Evolutionary conservation across 2,329 filamentous ascomycete genomes (phyloP).

Genomic region (Curvularia lunata): DNA sequence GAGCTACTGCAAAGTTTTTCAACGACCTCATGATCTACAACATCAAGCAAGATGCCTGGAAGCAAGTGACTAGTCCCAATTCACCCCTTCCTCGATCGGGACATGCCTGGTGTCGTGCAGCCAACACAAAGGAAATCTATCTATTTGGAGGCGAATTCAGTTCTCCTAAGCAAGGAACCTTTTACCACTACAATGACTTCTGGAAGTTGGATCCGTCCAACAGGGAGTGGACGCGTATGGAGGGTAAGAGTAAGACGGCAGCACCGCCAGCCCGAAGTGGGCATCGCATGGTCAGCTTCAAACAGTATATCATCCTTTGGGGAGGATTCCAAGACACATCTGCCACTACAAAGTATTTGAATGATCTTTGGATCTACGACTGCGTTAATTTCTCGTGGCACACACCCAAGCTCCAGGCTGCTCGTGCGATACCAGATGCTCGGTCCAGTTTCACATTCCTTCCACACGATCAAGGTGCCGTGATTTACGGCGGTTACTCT

Average conservation of each 20-base stretch:
- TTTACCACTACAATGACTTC: constrained; percentile 99
- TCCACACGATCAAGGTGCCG: constrained; percentile 87
- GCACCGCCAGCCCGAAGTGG: constrained; percentile 85
- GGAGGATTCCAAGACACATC: constrained; percentile 98
- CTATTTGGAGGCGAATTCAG: constrained; percentile 97
- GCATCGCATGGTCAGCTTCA: constrained; percentile 95
- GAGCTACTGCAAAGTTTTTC: constrained; percentile 76
- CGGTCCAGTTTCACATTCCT: constrained; percentile 91
- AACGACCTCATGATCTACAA: constrained; percentile 73
- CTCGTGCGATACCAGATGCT: constrained; percentile 85
- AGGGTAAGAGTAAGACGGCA: constrained; percentile 79
- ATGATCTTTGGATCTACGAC: constrained; percentile 95
- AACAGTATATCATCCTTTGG: constrained; percentile 94
- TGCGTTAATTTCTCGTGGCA: constrained; percentile 86
- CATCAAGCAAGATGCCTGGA: constrained; percentile 88
- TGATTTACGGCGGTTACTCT: constrained; percentile 92
- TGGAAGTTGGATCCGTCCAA: constrained; percentile 86
- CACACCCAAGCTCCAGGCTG: constrained; percentile 74
- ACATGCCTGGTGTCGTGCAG: constrained; percentile 92
- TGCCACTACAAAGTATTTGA: constrained; percentile 90
- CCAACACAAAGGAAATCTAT: constrained; percentile 84
- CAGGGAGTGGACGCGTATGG: constrained; percentile 90
- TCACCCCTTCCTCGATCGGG: constrained; percentile 87
- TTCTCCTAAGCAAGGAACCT: constrained; percentile 94
- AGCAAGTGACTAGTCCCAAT: constrained; percentile 87